Conservation (phyloP, 2,329 filamentous ascomycete genomes). For the Talaromyces amestolkiae region DNA sequence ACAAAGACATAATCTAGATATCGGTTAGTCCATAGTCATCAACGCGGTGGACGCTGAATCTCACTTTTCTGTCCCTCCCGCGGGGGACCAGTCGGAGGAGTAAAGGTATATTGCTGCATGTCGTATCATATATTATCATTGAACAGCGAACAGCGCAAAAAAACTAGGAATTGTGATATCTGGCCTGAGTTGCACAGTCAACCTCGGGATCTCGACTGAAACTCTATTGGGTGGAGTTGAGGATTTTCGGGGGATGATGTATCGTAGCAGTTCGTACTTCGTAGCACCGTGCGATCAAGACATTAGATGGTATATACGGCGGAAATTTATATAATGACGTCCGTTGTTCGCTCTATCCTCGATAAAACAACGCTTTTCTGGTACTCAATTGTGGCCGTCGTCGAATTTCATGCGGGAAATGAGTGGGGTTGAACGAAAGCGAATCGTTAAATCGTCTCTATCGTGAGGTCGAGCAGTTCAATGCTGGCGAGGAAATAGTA, state of each 20-base stretch:
- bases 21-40: neutral
- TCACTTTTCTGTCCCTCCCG: constrained; percentile 82
- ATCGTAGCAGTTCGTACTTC: neutral
- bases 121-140: constrained; percentile 11
- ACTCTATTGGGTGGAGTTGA: constrained; percentile 3
- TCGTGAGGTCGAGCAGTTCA: neutral
- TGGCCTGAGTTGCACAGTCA: constrained; percentile 3
- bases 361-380: neutral
- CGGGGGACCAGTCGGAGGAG: constrained; percentile 61
- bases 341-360: neutral
- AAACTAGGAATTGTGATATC: neutral
- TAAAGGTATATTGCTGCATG: constrained; percentile 75
- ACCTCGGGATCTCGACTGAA: neutral
- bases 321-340: neutral
- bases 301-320: neutral
- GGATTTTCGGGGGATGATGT: neutral
- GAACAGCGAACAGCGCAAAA: neutral
- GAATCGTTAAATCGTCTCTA: neutral
- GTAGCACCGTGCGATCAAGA: constrained; percentile 1
- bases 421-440: neutral
- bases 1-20: constrained; percentile 92
- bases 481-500: neutral
- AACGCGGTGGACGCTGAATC: constrained; percentile 28
- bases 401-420: neutral
- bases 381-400: neutral